These are phyloP conservation scores for Heliamphora exappendiculata DNA, from an alignment of 148 eudicot genomes.

Conservation along the genomic window DNA sequence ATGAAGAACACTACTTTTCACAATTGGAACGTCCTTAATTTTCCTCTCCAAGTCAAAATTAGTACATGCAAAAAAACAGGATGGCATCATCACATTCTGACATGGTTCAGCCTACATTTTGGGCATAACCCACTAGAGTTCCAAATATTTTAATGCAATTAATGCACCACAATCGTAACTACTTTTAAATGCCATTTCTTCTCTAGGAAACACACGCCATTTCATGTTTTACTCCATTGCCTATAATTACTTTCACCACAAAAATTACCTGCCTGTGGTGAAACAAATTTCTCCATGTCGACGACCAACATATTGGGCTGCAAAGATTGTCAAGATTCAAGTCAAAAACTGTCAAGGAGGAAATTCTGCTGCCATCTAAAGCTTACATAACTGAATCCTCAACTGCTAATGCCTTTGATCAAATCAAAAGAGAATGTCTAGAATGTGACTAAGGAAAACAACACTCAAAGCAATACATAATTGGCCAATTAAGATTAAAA, in stretches of 20 bases:
- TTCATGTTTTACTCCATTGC: too few relatives aligned
- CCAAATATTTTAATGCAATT: not conserved
- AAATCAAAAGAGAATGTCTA: not conserved
- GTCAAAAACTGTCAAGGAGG: not conserved
- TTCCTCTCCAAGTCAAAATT: not conserved
- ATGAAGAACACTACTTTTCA: not conserved
- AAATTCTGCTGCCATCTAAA: not conserved
- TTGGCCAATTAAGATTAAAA: not conserved
- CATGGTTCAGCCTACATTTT: not conserved
- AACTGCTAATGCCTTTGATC: not conserved
- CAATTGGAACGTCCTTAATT: not conserved
- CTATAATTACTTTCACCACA: not conserved
- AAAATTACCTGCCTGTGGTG: conserved; percentile 69
- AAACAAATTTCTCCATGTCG: conserved; percentile 79
- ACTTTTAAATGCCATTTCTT: not conserved
- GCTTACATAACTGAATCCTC: not conserved
- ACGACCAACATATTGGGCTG: conserved; percentile 99
- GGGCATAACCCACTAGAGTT: not conserved
- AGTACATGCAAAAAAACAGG: not conserved
- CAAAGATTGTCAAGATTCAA: conserved; percentile 17
- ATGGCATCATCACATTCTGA: not conserved
- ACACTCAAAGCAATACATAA: not conserved
- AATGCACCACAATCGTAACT: not conserved
- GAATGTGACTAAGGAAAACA: not conserved
- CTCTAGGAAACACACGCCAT: not conserved